Evolutionary conservation across 202 grass and related monocot genomes (phyloP).

Genomic region (Zoysia matrella): DNA sequence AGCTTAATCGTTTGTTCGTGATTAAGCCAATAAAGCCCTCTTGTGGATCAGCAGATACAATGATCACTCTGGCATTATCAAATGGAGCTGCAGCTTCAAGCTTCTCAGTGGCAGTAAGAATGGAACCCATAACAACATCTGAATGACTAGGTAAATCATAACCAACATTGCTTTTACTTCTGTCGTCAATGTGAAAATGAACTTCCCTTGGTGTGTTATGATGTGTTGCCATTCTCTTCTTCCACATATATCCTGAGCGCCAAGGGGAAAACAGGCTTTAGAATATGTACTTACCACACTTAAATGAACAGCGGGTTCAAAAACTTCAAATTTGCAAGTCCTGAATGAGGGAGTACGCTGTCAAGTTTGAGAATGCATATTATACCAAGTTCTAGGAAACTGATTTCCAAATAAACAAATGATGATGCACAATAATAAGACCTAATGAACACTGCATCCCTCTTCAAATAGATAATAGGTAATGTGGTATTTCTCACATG

Average conservation of each 20-base stretch:
- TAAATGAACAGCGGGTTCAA: constrained; percentile 7
- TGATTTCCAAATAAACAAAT: neutral
- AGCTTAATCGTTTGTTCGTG: constrained; percentile 81
- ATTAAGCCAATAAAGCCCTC: constrained; percentile 83
- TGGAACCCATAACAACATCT: constrained; percentile 52
- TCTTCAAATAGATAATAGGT: neutral
- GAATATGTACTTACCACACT: constrained; percentile 30
- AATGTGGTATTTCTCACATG: neutral
- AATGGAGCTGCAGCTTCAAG: constrained; percentile 63
- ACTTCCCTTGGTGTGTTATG: constrained; percentile 42
- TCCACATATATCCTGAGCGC: constrained; percentile 71
- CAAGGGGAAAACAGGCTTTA: constrained; percentile 39
- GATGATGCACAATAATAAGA: neutral
- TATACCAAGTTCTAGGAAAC: constrained; percentile 16
- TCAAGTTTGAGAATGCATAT: neutral
- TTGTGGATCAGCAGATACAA: constrained; percentile 62
- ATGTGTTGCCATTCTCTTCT: constrained; percentile 44
- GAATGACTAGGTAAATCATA: constrained; percentile 35
- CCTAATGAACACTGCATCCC: neutral
- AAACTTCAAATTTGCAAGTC: constrained; percentile 7
- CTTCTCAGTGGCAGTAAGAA: constrained; percentile 74
- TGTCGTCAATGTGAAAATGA: constrained; percentile 45
- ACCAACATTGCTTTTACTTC: constrained; percentile 29
- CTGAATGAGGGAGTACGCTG: neutral
- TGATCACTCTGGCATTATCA: constrained; percentile 68